These are phyloP conservation scores for Leccinum glutinopallens DNA, from an alignment of 1,284 basidiomycete species.

Conservation along the genomic window DNA sequence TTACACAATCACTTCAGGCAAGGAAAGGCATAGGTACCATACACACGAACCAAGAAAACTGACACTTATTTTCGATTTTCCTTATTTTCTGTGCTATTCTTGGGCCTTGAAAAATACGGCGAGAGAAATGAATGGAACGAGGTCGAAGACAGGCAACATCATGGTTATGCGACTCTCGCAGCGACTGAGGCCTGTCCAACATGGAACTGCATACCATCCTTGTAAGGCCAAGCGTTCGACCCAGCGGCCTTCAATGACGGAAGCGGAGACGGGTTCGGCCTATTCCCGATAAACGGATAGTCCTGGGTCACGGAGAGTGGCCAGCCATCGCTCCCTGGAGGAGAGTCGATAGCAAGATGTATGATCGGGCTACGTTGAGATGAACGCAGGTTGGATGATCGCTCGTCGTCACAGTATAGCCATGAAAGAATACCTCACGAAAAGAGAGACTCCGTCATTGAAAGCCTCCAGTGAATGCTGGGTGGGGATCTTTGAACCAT, in stretches of 20 bases:
- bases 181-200: slow-evolving; percentile 11
- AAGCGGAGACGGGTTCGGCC: slow-evolving; percentile 16
- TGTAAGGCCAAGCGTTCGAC: slow-evolving; percentile 13
- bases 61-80: too few species aligned
- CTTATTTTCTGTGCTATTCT: too few species aligned
- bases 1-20: too few species aligned
- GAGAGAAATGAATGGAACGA: too few species aligned
- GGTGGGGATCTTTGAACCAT: slow-evolving; percentile 8
- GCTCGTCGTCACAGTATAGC: too few species aligned
- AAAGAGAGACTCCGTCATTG: neutral
- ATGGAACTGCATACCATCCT: neutral
- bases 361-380: slow-evolving; percentile 9
- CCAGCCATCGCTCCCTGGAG: slow-evolving; percentile 10
- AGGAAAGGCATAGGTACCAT: too few species aligned
- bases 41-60: too few species aligned
- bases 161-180: neutral
- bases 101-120: too few species aligned
- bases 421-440: neutral
- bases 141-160: too few species aligned
- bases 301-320: slow-evolving; percentile 7
- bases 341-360: neutral
- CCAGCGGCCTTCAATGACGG: slow-evolving; percentile 8
- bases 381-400: too few species aligned
- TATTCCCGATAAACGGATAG: slow-evolving; percentile 15
- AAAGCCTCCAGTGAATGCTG: slow-evolving; percentile 10